Evolutionary conservation across 192 early-diverging fungal genomes (phyloP), one percentile per base, ranked within the genome.

Genomic region (Podila horticola): DNA sequence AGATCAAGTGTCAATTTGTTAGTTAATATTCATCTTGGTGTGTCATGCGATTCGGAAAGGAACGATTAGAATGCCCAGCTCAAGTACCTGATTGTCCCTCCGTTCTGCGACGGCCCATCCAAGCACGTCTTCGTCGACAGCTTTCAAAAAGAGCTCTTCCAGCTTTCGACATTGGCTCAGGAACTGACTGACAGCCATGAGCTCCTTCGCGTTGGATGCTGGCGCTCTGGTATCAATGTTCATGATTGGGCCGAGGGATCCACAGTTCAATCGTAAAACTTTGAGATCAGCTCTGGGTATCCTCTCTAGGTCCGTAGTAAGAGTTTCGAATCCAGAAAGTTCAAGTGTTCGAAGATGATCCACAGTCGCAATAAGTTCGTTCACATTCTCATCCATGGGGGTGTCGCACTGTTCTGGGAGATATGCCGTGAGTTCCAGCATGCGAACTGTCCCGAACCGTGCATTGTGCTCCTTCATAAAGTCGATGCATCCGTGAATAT

Each of bases 21-120:
- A n/a, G 33, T 34, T 34, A 34, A 5, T 2, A 34, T 34, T 41
- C 38, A 11, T 41, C 12, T 41, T 11, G 2, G 38, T 5, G 38
- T 41, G 38, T 34, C n/a, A 34, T 34, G 33, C 33, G 33, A 34
- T 34, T 34, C n/a, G n/a, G n/a, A n/a, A 6, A 34, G 33, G 33
- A 34, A n/a, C n/a, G n/a, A n/a, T n/a, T 34, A 34, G 6, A 34
- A 34, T 34, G 33, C 6, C 33, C 33, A 6, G 6, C 3, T 15
- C 15, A 15, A 4, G 15, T 45, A 73, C 77, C 71, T 81, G 29
- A 61, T 69, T 60, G 30, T 72, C 45, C 38, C 49, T 45, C 6
- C 77, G 77, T 31, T 81, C 77, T n/a, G 64, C 33, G 11, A 81
- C 77, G 51, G 77, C 77, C 77, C 77, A 81, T n/a, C 69, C 71